Evolutionary conservation across 2,329 filamentous ascomycete species (phyloP), one percentile per base, ranked within the genome.

Genomic region (Clarireedia homoeocarpa): DNA sequence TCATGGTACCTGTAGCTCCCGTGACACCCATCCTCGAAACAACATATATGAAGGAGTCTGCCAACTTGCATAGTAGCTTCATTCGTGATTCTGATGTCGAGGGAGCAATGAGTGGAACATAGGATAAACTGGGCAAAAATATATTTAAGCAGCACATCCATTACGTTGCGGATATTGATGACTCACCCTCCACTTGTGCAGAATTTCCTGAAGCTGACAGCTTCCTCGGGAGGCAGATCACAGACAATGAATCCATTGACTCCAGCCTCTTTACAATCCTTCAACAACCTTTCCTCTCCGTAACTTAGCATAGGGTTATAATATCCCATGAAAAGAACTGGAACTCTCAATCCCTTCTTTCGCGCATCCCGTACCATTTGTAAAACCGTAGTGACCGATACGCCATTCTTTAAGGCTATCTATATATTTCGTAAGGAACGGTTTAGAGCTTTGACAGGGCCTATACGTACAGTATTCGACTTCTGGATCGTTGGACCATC

Each of bases 1-100:
- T 96, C 67, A 99, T 75, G 26, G 84, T 84, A 36, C 91, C 46
- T 0, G 85, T 86, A 14, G 91, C 94, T 65, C 94, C 94, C 9
- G 94, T 99, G 56, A 97, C 92, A 65, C 94, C 94, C 87, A 96
- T 95, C 65, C 92, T 82, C 26, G 92, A 97, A 55, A 99, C 94
- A 59, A 99, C 91, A 71, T 99, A 99, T 74, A 99, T 95, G 77
- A 97, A 99, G 3, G 91, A 96, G 74, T 97, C 92, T 68, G 94
- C 94, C 61, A 99, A 92, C 71, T 89, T 85, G 81, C 94, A 99
- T 12, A 99, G 85, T 42, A 96, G 81, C 74, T 89, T 92, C 91
- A 99, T 96, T 67, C 94, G 88, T 62, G 83, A 79, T 65, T 96
- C 91, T 6, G 91, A 96, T 1, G 94, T 97, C 10, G 91, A 84